Percentiles rank a stretch among this genome's conserved stretches.
Evolutionary conservation across 2,329 filamentous ascomycete genomes (phyloP).

Genomic region (Aspergillus sp.): DNA sequence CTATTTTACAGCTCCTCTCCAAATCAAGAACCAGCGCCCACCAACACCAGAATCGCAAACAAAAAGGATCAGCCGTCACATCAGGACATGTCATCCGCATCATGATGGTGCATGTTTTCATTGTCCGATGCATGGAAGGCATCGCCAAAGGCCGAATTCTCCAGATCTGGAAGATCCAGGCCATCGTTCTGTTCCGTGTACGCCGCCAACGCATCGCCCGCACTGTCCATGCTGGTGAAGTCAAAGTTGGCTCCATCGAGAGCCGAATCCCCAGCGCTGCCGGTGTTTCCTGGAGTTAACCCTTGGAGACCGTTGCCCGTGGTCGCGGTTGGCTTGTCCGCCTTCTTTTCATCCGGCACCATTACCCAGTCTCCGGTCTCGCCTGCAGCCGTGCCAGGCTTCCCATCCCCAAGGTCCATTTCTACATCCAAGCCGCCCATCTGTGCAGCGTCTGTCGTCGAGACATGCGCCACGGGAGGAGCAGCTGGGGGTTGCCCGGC

Average conservation of each 20-base stretch:
- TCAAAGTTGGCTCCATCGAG: conserved; percentile 43
- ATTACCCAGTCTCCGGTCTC: conserved; percentile 71
- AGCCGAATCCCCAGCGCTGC: conserved; percentile 21
- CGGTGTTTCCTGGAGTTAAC: conserved; percentile 22
- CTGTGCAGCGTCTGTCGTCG: conserved; percentile 16
- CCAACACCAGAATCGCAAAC: conserved; percentile 10
- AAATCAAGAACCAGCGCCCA: conserved; percentile 7
- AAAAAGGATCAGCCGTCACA: neutral
- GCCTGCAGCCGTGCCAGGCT: conserved; percentile 38
- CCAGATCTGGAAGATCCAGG: conserved; percentile 60
- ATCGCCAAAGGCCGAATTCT: conserved; percentile 79
- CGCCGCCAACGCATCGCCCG: conserved; percentile 67
- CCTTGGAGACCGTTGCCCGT: conserved; percentile 23
- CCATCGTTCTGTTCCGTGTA: conserved; percentile 60
- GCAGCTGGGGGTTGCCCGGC: neutral
- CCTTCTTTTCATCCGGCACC: conserved; percentile 60
- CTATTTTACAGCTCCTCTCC: no score
- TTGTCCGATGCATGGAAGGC: conserved; percentile 66
- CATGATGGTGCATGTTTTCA: conserved; percentile 39
- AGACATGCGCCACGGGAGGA: conserved; percentile 7
- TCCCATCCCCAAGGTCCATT: conserved; percentile 54
- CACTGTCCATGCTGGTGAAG: conserved; percentile 58
- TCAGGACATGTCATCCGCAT: conserved; percentile 40
- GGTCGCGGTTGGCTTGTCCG: conserved; percentile 19
- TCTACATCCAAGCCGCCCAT: conserved; percentile 30